Evolutionary conservation across 2,329 filamentous ascomycete species (phyloP), one percentile per base, ranked within the genome.

Genomic region (Ustulina deusta): DNA sequence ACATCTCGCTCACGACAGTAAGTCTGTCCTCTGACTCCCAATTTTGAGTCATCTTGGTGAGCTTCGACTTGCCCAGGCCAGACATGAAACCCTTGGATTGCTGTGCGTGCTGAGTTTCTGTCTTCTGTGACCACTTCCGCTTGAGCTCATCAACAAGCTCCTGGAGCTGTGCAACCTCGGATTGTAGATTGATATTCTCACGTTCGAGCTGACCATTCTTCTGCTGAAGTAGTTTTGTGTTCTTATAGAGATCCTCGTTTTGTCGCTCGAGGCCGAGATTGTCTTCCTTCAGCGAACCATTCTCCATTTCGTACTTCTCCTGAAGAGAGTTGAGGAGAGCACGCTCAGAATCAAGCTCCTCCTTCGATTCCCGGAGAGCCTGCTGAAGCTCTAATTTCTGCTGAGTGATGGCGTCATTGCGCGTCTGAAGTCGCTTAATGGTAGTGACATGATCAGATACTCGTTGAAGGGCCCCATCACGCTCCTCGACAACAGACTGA

Each of bases 391-490:
- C 81, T 15, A 80, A 78, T 51, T 83, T 84, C 71, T 85, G 81
- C 7, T 81, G 76, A 59, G 79, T 79, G 29, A 85, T 73, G 13
- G 77, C 71, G 42, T 80, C 78, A 66, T 83, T 82, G 65, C 78
- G 80, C 9, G 77, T 66, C 59, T 81, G 74, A 34, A 82, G 73
- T 7, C 72, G 72, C 71, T 83, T 86, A 71, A 87, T 86, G 38
- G 86, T 87, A 63, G 84, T 82, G 60, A 76, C 71, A 34, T 78
- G 77, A 58, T 88, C 83, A 32, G 87, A 86, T 6, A 90, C 82
- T 73, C 90, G 89, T 59, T 84, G 84, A 56, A 91, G 82, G 42
- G 90, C 86, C 54, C 88, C 87, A 71, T 92, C 90, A 34, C 89
- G 86, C 77, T 93, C 91, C 34, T 86, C 83, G 2, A 84, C 83